phyloP scores from a whole-genome alignment of 306 rosid genomes.

The Fragaria nilgerrensis region DNA sequence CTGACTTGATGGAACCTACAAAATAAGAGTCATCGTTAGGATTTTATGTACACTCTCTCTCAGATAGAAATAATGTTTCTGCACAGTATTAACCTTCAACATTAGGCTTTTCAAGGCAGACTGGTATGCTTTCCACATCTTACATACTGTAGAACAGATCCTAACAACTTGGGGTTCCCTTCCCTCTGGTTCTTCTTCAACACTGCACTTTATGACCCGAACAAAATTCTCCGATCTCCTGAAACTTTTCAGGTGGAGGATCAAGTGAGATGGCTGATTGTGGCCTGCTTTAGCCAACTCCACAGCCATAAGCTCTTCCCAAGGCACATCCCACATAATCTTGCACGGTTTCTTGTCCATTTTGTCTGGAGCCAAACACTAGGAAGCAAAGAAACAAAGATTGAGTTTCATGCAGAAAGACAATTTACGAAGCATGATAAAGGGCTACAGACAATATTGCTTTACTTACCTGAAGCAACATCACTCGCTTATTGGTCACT shows the following conservation, averaged over 20 bases:
- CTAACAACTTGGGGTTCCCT: constrained; percentile 77
- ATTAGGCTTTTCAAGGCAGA: constrained; percentile 58
- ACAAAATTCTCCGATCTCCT: constrained; percentile 81
- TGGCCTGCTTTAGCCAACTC: constrained; percentile 84
- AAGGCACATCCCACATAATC: constrained; percentile 90
- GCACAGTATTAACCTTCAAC: constrained; percentile 57
- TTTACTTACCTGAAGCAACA: constrained; percentile 80
- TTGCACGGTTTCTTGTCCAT: constrained; percentile 91
- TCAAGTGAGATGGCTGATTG: constrained; percentile 77
- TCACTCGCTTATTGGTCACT: constrained; percentile 88
- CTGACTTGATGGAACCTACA: constrained; percentile 98
- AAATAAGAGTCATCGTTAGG: constrained; percentile 33
- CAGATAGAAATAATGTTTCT: constrained; percentile 20
- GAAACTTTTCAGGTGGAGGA: constrained; percentile 85
- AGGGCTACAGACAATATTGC: constrained; percentile 4
- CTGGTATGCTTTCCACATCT: constrained; percentile 75
- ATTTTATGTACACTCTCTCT: constrained; percentile 19
- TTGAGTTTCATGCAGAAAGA: constrained; percentile 35
- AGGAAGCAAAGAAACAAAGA: constrained; percentile 24
- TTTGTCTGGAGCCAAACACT: constrained; percentile 83
- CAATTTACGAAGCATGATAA: constrained; percentile 6
- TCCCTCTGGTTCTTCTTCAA: constrained; percentile 51
- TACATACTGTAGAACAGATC: constrained; percentile 66
- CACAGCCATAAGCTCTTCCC: constrained; percentile 91
- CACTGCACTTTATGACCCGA: constrained; percentile 63